These are phyloP conservation scores for Lachnellula willkommii DNA, from an alignment of 2,329 filamentous ascomycete species.

Conservation along the genomic window DNA sequence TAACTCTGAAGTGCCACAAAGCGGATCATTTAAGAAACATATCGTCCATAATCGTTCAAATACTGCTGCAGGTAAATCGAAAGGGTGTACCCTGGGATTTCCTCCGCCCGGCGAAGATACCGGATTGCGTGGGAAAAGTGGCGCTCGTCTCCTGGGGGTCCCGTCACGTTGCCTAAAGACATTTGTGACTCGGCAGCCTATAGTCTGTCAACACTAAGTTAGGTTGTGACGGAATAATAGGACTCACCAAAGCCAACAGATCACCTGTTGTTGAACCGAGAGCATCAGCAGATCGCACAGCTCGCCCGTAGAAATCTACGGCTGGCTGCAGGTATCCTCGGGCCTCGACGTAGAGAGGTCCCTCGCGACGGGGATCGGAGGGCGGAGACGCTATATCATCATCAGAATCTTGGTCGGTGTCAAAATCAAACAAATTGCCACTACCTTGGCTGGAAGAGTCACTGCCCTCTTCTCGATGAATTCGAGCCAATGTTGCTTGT, in stretches of 20 bases:
- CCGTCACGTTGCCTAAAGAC: conserved; percentile 47
- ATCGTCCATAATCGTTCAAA: conserved; percentile 41
- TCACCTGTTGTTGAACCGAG: conserved; percentile 36
- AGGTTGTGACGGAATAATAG: background rate
- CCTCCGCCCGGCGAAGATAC: conserved; percentile 40
- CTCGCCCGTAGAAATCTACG: conserved; percentile 44
- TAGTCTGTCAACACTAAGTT: background rate
- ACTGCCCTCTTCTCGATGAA: conserved; percentile 40
- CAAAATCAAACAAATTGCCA: background rate
- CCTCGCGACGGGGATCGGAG: conserved; percentile 30
- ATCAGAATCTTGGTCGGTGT: conserved; percentile 26
- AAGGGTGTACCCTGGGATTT: conserved; percentile 39
- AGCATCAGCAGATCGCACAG: conserved; percentile 38
- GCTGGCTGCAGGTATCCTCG: conserved; percentile 46
- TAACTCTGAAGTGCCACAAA: background rate
- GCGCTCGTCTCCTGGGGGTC: conserved; percentile 37
- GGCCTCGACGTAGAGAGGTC: conserved; percentile 45
- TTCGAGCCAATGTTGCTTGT: conserved; percentile 44
- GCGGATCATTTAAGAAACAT: conserved; percentile 18
- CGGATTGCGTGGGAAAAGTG: conserved; percentile 42
- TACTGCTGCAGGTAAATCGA: conserved; percentile 44
- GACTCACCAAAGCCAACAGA: conserved; percentile 40
- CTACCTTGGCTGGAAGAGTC: conserved; percentile 26
- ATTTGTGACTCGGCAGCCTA: conserved; percentile 48
- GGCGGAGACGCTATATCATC: conserved; percentile 25